A percentile compares a stretch with the other conserved stretches of the same genome.
Evolutionary conservation across 345 rosid genomes (phyloP).

Genomic region (rapeseed (Brassica napus)): DNA sequence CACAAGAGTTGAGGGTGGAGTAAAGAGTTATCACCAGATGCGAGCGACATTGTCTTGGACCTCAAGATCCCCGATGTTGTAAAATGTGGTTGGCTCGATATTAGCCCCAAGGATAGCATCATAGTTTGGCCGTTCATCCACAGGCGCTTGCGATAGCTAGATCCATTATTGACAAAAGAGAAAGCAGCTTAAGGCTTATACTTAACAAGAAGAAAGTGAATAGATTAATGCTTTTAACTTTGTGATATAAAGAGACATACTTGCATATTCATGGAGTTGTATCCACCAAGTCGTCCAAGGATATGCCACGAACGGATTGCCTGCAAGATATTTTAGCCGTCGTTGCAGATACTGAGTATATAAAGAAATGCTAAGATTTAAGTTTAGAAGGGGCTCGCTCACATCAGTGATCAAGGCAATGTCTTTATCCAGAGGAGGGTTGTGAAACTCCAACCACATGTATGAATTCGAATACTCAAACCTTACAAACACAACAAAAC

Average conservation of each 20-base stretch:
- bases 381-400: too few species aligned
- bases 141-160: constrained; percentile 75
- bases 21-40: constrained; percentile 54
- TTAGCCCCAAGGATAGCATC: constrained; percentile 87
- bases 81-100: constrained; percentile 75
- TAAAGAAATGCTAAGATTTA: too few species aligned
- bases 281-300: constrained; percentile 94
- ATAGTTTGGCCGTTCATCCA: constrained; percentile 72
- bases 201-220: neutral
- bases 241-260: constrained; percentile 45
- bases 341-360: too few species aligned
- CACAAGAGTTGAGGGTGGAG: neutral
- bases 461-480: constrained; percentile 84
- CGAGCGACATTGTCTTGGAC: constrained; percentile 86
- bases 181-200: neutral
- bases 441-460: constrained; percentile 93
- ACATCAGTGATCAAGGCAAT: constrained; percentile 80
- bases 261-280: constrained; percentile 98
- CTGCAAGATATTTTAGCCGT: too few species aligned
- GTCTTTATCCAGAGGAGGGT: constrained; percentile 77
- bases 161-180: constrained; percentile 14
- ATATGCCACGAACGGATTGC: constrained; percentile 91
- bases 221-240: constrained; percentile 53
- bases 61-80: constrained; percentile 89
- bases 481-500: constrained; percentile 43